Base-by-base conservation (phyloP, 164 flowering plant genomes). In the Aristolochia californica region DNA sequence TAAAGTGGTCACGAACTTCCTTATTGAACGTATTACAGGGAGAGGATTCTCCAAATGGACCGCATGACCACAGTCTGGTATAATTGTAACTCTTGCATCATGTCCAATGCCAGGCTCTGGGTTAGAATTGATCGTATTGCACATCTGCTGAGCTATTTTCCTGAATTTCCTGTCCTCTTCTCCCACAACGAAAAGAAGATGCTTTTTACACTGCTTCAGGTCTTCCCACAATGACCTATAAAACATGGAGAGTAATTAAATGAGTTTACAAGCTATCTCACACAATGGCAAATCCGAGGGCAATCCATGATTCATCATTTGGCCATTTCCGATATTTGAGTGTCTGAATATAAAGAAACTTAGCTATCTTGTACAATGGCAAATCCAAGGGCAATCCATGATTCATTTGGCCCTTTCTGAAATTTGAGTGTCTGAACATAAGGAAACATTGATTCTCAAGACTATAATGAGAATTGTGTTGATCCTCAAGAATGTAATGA, bases 161-260 rank as follows among this genome's bases (percentile, higher is more conserved):
- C 70, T 83, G 74, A 89, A 93, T 65, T 93, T 89, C n/a, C 7
- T 44, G 72, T 93, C 98, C 27, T 76, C 81, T 59, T 85, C 90
- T 51, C 98, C 98, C 55, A 74, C 80, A 26, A 93, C 58, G 22
- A 93, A 66, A 68, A 78, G 55, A 57, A 89, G 69, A 7, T 91
- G 88, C 48, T 56, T 63, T 21, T 71, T 67, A 72, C 78, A 77
- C 13, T 66, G 68, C 73, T 77, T 75, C 70, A 93, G 66, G 54
- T 89, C 96, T 66, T 83, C 94, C 98, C 98, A 93, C 68, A 93
- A 57, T 45, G 95, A 66, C 71, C 98, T 93, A 50, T 28, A 63
- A 28, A 54, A 16, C 44, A 58, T 38, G 21, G 44, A 47, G 60
- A 21, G 23, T 43, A 13, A 11, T 47, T 1, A 17, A 47, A 17